Evolutionary conservation across 345 rosid species (phyloP), one percentile per base, ranked within the genome.

Genomic region (Mangifera indica): DNA sequence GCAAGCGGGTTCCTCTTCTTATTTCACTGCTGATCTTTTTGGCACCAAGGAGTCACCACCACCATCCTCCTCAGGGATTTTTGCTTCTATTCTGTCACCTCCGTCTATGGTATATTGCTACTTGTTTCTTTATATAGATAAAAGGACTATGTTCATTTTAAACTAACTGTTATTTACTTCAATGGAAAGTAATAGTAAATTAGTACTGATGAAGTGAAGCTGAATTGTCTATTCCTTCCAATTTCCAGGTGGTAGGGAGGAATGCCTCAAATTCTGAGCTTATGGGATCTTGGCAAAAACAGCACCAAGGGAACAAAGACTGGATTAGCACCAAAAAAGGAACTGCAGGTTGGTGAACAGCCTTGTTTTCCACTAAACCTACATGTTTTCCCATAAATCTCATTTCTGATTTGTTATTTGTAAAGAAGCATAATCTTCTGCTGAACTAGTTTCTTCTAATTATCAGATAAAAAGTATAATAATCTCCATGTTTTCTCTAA

Each of bases 81-180:
- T 91, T 54, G 81, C 82, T 52, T 87, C 97, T 52, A 88, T 93
- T 61, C 88, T 91, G 63, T 79, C 91, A 65, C 88, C 83, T 60
- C 87, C 88, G 24, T 76, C 87, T 5, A 74, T 75, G 84, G 96
- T 88, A 83, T 72, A 34, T 45, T 22, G 26, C 15, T 40, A 12
- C 60, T 45, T 12, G 32, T 45, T 44, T 13, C 18, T 49, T 14
- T 13, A 4, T 12, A 26, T 25, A 26, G 32, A 24, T 21, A 20
- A 56, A 22, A 56, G 24, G 5, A 8, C 11, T 20, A 20, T 24
- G 29, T 56, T 15, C 17, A 3, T 13, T n/a, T n/a, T n/a, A 53
- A 4, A 20, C 4, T 14, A 4, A 3, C 7, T 20, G 21, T 4
- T 4, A 15, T n/a, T 53, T 4, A 53, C 57, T 53, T 53, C 24